Evolutionary conservation across 2,329 filamentous ascomycete species (phyloP), one percentile per base, ranked within the genome.

Genomic region (Sporothrix humicola): DNA sequence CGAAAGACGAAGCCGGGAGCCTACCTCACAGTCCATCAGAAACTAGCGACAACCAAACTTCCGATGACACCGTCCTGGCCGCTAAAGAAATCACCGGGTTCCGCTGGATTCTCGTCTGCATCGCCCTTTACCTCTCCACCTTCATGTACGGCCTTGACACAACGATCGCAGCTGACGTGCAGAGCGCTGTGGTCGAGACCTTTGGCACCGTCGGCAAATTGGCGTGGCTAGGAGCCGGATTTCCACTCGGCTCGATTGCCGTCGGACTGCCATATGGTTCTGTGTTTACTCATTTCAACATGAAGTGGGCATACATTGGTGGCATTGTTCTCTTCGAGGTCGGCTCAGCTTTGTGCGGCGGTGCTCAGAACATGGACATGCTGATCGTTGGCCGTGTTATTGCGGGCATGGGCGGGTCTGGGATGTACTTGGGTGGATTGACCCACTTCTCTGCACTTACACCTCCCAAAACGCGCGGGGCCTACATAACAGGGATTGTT

Each of bases 351-450:
- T 73, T 82, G 2, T 84, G 83, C 71, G 83, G 83, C 42, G 83
- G 77, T 0, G 82, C 83, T 3, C 81, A 81, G 0, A 81, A 71
- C 52, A 83, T 84, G 80, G 78, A 83, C 75, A 81, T 82, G n/a
- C 73, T 86, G n/a, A 86, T 87, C 71, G 76, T 84, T 7, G 84
- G 84, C 20, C 79, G 84, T 15, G 82, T 80, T 13, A 79, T 85
- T n/a, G 81, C 81, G 70, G 84, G 84, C 66, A 76, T 80, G 23
- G 83, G 83, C 0, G 83, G 83, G 0, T 77, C 77, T 2, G 83
- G 84, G 0, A 80, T 83, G 75, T 84, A 84, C 52, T 70, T 79
- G 2, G 81, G 80, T n/a, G 61, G 58, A 1, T 58, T 74, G 9
- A 66, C 70, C 2, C 59, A 69, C 44, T 52, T 73, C n/a, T 63